Percentiles rank a stretch among this genome's conserved stretches.
These are phyloP conservation scores for Colletotrichum ledebouriae DNA, from an alignment of 2,329 filamentous ascomycete species.

Conservation along the genomic window DNA sequence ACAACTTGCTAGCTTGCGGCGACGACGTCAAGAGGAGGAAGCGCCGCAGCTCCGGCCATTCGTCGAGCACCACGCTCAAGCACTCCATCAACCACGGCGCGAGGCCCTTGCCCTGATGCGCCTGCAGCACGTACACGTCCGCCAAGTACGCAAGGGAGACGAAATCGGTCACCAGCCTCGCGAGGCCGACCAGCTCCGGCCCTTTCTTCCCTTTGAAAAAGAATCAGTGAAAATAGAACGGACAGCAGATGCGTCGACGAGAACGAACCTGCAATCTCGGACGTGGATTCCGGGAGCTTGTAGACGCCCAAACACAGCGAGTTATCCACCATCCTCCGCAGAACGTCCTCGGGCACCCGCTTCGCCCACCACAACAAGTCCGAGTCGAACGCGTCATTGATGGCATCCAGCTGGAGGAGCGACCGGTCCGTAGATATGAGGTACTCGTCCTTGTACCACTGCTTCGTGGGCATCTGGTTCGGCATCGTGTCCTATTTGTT, in stretches of 20 bases:
- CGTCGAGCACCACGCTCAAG: slow-evolving; percentile 67
- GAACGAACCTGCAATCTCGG: slow-evolving; percentile 50
- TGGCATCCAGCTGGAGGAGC: slow-evolving; percentile 65
- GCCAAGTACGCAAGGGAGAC: slow-evolving; percentile 56
- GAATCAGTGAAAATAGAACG: not conserved
- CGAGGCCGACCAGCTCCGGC: slow-evolving; percentile 56
- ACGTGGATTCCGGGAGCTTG: slow-evolving; percentile 50
- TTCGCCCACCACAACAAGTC: slow-evolving; percentile 74
- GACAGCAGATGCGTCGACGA: not conserved
- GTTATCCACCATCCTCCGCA: slow-evolving; percentile 67
- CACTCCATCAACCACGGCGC: slow-evolving; percentile 75
- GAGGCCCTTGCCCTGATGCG: slow-evolving; percentile 72
- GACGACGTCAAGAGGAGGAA: slow-evolving; percentile 66
- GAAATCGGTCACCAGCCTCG: slow-evolving; percentile 46
- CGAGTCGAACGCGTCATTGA: slow-evolving; percentile 68
- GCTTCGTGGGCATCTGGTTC: slow-evolving; percentile 46
- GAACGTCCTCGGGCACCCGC: slow-evolving; percentile 60
- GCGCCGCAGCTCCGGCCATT: slow-evolving; percentile 71
- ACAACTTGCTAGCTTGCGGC: slow-evolving; percentile 55
- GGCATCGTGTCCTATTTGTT: slow-evolving; percentile 17
- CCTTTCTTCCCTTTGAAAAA: slow-evolving; percentile 41
- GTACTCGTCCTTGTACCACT: slow-evolving; percentile 68
- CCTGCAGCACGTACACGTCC: slow-evolving; percentile 74
- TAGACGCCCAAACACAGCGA: slow-evolving; percentile 74
- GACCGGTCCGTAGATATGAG: slow-evolving; percentile 72